phyloP scores from a whole-genome alignment of 306 rosid species.

The Oxytropis ochrocephala region DNA sequence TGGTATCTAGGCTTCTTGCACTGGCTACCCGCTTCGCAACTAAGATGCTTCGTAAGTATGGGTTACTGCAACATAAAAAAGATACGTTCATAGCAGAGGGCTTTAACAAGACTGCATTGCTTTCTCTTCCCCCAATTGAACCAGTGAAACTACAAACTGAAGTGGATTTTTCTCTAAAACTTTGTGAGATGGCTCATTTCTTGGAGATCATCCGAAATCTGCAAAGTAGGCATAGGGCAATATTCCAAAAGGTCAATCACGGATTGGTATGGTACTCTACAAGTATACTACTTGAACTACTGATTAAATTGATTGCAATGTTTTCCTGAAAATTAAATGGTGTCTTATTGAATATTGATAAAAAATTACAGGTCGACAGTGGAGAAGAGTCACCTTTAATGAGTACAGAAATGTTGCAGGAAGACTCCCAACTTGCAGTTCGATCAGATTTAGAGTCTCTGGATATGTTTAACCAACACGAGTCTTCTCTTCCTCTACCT shows the following conservation, averaged over 20 bases:
- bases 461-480: slow-evolving; percentile 48
- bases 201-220: slow-evolving; percentile 88
- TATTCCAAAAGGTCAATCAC: slow-evolving; percentile 65
- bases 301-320: not conserved
- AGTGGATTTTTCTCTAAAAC: slow-evolving; percentile 52
- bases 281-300: slow-evolving; percentile 14
- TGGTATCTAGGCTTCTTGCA: slow-evolving; percentile 72
- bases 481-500: slow-evolving; percentile 41
- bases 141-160: slow-evolving; percentile 38
- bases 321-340: slow-evolving; percentile 8
- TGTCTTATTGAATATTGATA: slow-evolving; percentile 18
- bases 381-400: slow-evolving; percentile 39
- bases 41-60: slow-evolving; percentile 79
- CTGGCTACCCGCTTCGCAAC: slow-evolving; percentile 75
- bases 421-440: slow-evolving; percentile 48
- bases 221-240: slow-evolving; percentile 61
- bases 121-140: slow-evolving; percentile 53
- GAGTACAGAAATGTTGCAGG: slow-evolving; percentile 40
- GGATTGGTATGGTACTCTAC: slow-evolving; percentile 50
- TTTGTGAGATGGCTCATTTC: slow-evolving; percentile 80
- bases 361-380: slow-evolving; percentile 50
- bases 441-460: slow-evolving; percentile 39
- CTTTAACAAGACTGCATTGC: slow-evolving; percentile 31
- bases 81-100: slow-evolving; percentile 31
- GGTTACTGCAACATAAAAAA: slow-evolving; percentile 51